Evolutionary conservation across 805 yeast genomes (phyloP), one percentile per base, ranked within the genome.

Genomic region (Jamesozyma gamospora): DNA sequence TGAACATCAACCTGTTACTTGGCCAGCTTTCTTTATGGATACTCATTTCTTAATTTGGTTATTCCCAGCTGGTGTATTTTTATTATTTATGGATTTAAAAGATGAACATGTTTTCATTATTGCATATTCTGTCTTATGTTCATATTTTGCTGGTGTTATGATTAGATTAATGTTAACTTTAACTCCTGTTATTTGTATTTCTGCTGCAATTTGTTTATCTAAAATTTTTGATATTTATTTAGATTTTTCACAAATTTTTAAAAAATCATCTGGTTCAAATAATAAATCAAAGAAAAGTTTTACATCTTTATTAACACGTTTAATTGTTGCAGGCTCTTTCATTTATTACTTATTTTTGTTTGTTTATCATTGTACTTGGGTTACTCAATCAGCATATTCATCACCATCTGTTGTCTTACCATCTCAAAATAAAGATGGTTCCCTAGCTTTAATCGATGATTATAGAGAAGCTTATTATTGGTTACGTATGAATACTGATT

Each of bases 1-100:
- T 12, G 99, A 92, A 68, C 99, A 92, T 70, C 99, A 92, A 71
- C 99, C 99, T 43, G 90, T 97, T n/a, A 95, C 98, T 4, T 92
- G 99, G 99, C 95, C 97, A 10, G 78, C 96, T 11, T 94, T 92
- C 63, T 92, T 86, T 74, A 85, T 90, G 60, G 98, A 92, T 62
- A 80, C 92, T 37, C 84, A 79, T 54, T 75, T 90, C 71, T 71
- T 92, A 64, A 84, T 90, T 54, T 94, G 98, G 98, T 71, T 92
- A 51, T 92, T 92, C 84, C 98, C 99, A 39, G 96, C 88, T 5
- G 99, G 98, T 47, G 82, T 94, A 36, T 92, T 83, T 66, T 64
- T 92, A 49, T 72, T 90, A 51, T 83, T 92, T 74, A 83, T 83
- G 62, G 96, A 92, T 44, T 70, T 92, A 56, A 74, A 78, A 40